These are phyloP conservation scores for Pilasporangium apinafurcum DNA, from an alignment of 352 stramenopile species.

Conservation along the genomic window DNA sequence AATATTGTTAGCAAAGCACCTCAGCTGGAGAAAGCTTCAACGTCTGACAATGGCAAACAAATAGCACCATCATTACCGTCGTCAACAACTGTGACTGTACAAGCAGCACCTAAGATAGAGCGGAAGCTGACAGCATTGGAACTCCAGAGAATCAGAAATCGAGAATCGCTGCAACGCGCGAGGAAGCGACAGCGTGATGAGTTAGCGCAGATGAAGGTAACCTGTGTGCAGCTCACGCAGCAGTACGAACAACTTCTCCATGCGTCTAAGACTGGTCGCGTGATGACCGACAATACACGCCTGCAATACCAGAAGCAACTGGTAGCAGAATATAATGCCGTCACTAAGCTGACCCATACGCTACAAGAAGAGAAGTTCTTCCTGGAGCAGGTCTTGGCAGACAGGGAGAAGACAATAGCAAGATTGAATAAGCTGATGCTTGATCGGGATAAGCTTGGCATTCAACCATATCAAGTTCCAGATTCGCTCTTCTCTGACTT, in stretches of 20 bases:
- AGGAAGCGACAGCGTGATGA: slow-evolving; percentile 35
- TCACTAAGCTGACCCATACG: slow-evolving; percentile 47
- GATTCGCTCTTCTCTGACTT: slow-evolving; percentile 26
- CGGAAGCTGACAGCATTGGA: slow-evolving; percentile 37
- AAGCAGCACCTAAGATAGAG: too few species aligned
- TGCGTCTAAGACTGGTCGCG: slow-evolving; percentile 17
- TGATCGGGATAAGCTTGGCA: slow-evolving; percentile 34
- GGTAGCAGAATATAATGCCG: slow-evolving; percentile 41
- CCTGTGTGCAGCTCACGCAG: slow-evolving; percentile 30
- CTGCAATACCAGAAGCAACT: slow-evolving; percentile 4
- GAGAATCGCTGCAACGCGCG: slow-evolving; percentile 50
- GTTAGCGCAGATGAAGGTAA: slow-evolving; percentile 43
- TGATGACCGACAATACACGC: not conserved
- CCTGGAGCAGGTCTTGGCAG: slow-evolving; percentile 21
- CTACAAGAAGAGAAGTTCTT: slow-evolving; percentile 67
- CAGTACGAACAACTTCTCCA: slow-evolving; percentile 38
- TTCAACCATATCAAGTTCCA: slow-evolving; percentile 20
- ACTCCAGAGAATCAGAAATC: slow-evolving; percentile 43
- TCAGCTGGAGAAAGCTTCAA: too few species aligned
- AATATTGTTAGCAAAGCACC: too few species aligned
- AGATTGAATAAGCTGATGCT: slow-evolving; percentile 16
- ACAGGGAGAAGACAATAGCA: slow-evolving; percentile 12
- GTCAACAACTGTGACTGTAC: too few species aligned
- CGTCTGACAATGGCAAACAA: too few species aligned
- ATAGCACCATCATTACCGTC: too few species aligned